These are phyloP conservation scores for Hypoxylon trugodes DNA, from an alignment of 495 filamentous ascomycete genomes.

Conservation along the genomic window DNA sequence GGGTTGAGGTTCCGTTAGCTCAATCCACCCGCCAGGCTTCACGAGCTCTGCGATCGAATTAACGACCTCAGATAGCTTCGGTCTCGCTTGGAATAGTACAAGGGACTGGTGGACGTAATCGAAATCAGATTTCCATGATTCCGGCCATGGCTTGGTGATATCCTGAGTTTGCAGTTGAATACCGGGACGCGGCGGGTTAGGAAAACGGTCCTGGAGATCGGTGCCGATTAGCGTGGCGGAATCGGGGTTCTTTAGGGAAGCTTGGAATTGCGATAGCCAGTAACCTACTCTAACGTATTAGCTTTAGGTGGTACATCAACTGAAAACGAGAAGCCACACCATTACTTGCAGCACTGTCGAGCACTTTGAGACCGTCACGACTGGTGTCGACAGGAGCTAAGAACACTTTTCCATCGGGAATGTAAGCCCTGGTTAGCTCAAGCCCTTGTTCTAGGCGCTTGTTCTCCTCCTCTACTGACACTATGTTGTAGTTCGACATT, in stretches of 20 bases:
- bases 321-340: background rate
- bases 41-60: constrained; percentile 12
- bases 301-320: background rate
- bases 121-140: constrained; percentile 6
- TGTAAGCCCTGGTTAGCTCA: constrained; percentile 4
- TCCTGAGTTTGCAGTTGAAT: constrained; percentile 16
- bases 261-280: constrained; percentile 20
- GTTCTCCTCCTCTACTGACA: constrained; percentile 15
- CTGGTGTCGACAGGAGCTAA: constrained; percentile 11
- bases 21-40: constrained; percentile 32
- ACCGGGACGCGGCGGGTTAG: constrained; percentile 12
- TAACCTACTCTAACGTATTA: background rate
- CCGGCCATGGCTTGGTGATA: constrained; percentile 27
- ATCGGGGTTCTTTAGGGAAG: constrained; percentile 3
- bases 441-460: constrained; percentile 9
- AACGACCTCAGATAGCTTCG: constrained; percentile 10
- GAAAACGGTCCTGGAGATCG: constrained; percentile 14
- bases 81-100: constrained; percentile 14
- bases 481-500: constrained; percentile 8
- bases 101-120: constrained; percentile 29
- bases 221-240: constrained; percentile 21
- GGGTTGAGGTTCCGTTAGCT: constrained; percentile 24
- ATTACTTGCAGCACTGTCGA: constrained; percentile 20
- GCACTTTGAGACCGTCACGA: background rate
- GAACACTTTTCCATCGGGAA: constrained; percentile 15